phyloP scores from a whole-genome alignment of 2,329 filamentous ascomycete genomes.

The Colletotrichum noveboracense region DNA sequence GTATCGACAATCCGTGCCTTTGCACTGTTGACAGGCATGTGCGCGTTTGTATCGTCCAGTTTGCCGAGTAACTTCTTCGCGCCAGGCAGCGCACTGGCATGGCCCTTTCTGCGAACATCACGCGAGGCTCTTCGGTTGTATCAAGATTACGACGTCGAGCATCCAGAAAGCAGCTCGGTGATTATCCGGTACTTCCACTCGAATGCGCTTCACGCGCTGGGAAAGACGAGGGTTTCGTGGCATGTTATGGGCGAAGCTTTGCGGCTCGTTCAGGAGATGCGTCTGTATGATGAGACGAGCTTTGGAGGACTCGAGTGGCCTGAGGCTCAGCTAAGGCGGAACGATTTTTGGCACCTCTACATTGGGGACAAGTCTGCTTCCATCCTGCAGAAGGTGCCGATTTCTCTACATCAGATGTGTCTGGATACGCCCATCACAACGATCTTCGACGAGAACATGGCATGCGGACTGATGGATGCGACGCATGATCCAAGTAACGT shows the following conservation, averaged over 20 bases:
- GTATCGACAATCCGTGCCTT: constrained; percentile 30
- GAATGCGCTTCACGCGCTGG: constrained; percentile 47
- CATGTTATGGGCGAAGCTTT: constrained; percentile 50
- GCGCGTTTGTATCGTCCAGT: constrained; percentile 47
- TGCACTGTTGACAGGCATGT: constrained; percentile 48
- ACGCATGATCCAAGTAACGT: not conserved
- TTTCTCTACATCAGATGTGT: constrained; percentile 48
- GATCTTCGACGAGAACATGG: not conserved
- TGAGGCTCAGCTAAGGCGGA: constrained; percentile 41
- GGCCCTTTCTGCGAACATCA: constrained; percentile 44
- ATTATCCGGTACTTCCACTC: constrained; percentile 50
- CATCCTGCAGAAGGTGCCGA: constrained; percentile 44
- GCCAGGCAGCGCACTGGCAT: constrained; percentile 38
- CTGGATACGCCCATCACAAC: constrained; percentile 45
- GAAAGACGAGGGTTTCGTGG: constrained; percentile 48
- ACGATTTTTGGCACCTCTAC: constrained; percentile 44
- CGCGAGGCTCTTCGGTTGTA: constrained; percentile 41
- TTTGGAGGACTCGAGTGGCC: constrained; percentile 35
- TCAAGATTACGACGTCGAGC: constrained; percentile 45
- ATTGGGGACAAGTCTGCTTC: constrained; percentile 45
- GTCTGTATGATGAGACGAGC: constrained; percentile 44
- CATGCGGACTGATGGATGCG: not conserved
- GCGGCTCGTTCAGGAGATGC: constrained; percentile 46
- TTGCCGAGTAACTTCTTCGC: constrained; percentile 44
- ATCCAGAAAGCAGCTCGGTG: constrained; percentile 46